Evolutionary conservation across 1,284 basidiomycete species (phyloP).

Genomic region (Cutaneotrichosporon sp.): DNA sequence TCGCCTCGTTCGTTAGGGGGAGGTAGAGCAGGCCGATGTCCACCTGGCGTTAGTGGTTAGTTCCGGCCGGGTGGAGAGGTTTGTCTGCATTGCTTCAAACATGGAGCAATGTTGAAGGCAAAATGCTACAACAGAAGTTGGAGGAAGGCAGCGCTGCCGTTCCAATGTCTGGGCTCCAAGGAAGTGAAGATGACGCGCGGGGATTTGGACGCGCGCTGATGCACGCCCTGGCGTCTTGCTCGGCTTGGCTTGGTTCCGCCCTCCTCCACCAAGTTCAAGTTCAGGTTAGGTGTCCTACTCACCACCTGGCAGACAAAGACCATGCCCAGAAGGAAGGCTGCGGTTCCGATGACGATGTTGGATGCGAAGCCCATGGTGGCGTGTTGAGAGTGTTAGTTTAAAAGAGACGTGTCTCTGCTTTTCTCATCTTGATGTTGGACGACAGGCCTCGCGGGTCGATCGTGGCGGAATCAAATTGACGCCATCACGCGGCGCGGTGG

Average conservation of each 20-base stretch:
- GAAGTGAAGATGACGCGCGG: background rate
- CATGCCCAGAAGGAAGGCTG: constrained; percentile 82
- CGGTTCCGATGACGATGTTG: constrained; percentile 74
- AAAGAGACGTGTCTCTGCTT: background rate
- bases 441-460: background rate
- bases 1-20: constrained; percentile 60
- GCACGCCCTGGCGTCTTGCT: too few relatives aligned
- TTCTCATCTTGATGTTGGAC: background rate
- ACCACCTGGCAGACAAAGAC: constrained; percentile 72
- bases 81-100: too few relatives aligned
- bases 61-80: background rate
- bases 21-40: constrained; percentile 78
- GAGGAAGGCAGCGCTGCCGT: background rate
- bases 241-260: background rate
- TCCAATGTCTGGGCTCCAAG: too few relatives aligned
- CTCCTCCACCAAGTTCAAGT: background rate
- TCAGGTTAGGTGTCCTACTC: constrained; percentile 20
- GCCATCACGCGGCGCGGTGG: background rate
- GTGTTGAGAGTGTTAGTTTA: background rate
- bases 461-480: constrained; percentile 2
- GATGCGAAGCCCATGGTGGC: constrained; percentile 74
- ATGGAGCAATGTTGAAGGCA: too few relatives aligned
- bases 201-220: background rate
- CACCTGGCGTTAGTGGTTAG: constrained; percentile 56
- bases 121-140: background rate